Evolutionary conservation across 495 filamentous ascomycete species (phyloP).

Genomic region (Parathielavia hyrcaniae): DNA sequence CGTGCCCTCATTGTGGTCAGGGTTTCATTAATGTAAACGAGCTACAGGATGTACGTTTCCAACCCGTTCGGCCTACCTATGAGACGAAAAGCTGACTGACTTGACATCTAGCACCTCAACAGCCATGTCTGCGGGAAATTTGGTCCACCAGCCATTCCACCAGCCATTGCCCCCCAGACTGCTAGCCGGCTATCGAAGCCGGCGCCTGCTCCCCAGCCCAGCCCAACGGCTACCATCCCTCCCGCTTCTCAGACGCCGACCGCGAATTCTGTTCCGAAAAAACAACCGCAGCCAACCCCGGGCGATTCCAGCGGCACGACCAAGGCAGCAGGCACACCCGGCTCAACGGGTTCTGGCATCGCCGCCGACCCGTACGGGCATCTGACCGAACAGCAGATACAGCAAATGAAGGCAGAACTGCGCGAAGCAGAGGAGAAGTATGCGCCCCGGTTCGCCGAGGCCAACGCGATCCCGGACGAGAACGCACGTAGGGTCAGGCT

Average conservation of each 20-base stretch:
- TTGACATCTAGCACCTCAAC: conserved; percentile 30
- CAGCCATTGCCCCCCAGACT: conserved; percentile 5
- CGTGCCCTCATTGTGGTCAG: conserved; percentile 39
- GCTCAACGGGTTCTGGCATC: conserved; percentile 17
- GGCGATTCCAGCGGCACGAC: neutral
- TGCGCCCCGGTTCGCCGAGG: conserved; percentile 36
- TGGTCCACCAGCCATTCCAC: neutral
- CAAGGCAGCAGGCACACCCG: neutral
- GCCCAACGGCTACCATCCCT: conserved; percentile 17
- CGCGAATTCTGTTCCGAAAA: conserved; percentile 12
- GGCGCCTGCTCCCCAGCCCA: conserved; percentile 10
- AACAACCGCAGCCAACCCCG: conserved; percentile 18
- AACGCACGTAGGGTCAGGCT: conserved; percentile 29
- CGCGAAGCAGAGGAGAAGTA: conserved; percentile 35
- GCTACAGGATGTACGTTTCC: conserved; percentile 31
- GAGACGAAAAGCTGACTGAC: neutral
- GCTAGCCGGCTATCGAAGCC: conserved; percentile 20
- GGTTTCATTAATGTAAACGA: conserved; percentile 33
- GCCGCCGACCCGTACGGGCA: conserved; percentile 38
- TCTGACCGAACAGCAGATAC: conserved; percentile 26
- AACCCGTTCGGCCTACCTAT: neutral
- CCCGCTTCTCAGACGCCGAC: conserved; percentile 11
- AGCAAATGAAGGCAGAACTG: conserved; percentile 35
- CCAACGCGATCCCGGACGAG: conserved; percentile 33
- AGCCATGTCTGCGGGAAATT: conserved; percentile 34